phyloP scores from a whole-genome alignment of 345 rosid genomes.

The Pugionium dolabratum region DNA sequence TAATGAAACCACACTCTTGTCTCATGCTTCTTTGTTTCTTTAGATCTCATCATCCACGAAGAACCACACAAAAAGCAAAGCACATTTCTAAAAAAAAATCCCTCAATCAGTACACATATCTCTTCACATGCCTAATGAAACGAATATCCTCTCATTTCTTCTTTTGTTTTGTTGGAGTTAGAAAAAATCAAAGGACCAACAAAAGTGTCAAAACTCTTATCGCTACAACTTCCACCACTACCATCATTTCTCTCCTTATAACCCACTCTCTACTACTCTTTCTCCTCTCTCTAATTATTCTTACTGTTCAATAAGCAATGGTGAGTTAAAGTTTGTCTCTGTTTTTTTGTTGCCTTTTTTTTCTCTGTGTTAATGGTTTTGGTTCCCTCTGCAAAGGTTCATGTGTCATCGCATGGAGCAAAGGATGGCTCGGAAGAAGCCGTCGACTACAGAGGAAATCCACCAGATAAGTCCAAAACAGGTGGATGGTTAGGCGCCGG shows the following conservation, averaged over 20 bases:
- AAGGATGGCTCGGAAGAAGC: conserved; percentile 46
- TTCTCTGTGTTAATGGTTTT: conserved; percentile 45
- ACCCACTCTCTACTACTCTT: conserved; percentile 22
- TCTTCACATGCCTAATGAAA: conserved; percentile 32
- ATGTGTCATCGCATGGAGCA: conserved; percentile 46
- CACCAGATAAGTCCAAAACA: conserved; percentile 66
- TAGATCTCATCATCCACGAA: conserved; percentile 24
- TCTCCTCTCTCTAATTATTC: conserved; percentile 16
- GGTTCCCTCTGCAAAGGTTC: conserved; percentile 38
- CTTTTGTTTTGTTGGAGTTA: conserved; percentile 40
- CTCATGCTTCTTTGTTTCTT: conserved; percentile 30
- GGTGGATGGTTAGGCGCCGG: conserved; percentile 98
- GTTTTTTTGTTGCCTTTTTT: conserved; percentile 3
- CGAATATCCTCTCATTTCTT: conserved; percentile 35
- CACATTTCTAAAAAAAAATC: conserved; percentile 29
- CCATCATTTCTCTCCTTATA: conserved; percentile 32
- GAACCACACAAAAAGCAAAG: conserved; percentile 33
- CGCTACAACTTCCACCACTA: conserved; percentile 16
- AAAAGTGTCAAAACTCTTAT: conserved; percentile 37
- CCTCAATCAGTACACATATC: conserved; percentile 23
- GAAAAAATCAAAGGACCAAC: conserved; percentile 27
- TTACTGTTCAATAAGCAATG: conserved; percentile 28
- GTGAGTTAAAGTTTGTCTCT: conserved; percentile 25
- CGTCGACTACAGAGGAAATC: conserved; percentile 65
- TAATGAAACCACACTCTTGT: conserved; percentile 33